phyloP scores from a whole-genome alignment of 2,329 filamentous ascomycete genomes.

The Pyrenochaeta sp. region DNA sequence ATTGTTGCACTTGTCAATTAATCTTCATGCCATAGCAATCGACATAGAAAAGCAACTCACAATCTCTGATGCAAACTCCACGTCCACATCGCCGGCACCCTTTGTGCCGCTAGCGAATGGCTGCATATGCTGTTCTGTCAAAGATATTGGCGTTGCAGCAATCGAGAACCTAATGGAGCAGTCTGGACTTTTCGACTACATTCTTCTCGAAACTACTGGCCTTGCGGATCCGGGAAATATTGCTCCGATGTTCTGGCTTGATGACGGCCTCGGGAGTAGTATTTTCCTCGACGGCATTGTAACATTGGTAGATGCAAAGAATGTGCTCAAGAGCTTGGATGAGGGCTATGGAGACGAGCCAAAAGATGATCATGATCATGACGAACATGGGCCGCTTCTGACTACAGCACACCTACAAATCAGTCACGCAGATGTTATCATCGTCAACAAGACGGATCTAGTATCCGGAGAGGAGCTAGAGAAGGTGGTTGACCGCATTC shows the following conservation, averaged over 20 bases:
- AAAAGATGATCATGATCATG: slow-evolving; percentile 59
- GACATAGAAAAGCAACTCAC: slow-evolving; percentile 97
- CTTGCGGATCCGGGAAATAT: slow-evolving; percentile 95
- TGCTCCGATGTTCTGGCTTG: slow-evolving; percentile 96
- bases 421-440: slow-evolving; percentile 92
- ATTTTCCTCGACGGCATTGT: slow-evolving; percentile 98
- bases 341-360: slow-evolving; percentile 60
- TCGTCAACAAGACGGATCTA: slow-evolving; percentile 93
- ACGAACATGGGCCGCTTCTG: slow-evolving; percentile 71
- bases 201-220: slow-evolving; percentile 94
- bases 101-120: slow-evolving; percentile 97
- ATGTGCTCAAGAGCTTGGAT: slow-evolving; percentile 83
- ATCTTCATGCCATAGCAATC: slow-evolving; percentile 65
- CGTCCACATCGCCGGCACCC: slow-evolving; percentile 36
- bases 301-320: slow-evolving; percentile 93
- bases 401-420: slow-evolving; percentile 97
- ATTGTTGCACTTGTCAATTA: neutral
- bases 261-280: slow-evolving; percentile 91
- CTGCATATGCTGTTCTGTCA: slow-evolving; percentile 97
- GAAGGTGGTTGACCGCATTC: slow-evolving; percentile 74
- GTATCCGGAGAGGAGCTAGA: slow-evolving; percentile 75
- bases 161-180: slow-evolving; percentile 97
- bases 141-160: slow-evolving; percentile 92
- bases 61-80: slow-evolving; percentile 64
- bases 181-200: slow-evolving; percentile 94